These are phyloP conservation scores for Neonectria coccinea DNA, from an alignment of 2,329 filamentous ascomycete species.

Conservation along the genomic window DNA sequence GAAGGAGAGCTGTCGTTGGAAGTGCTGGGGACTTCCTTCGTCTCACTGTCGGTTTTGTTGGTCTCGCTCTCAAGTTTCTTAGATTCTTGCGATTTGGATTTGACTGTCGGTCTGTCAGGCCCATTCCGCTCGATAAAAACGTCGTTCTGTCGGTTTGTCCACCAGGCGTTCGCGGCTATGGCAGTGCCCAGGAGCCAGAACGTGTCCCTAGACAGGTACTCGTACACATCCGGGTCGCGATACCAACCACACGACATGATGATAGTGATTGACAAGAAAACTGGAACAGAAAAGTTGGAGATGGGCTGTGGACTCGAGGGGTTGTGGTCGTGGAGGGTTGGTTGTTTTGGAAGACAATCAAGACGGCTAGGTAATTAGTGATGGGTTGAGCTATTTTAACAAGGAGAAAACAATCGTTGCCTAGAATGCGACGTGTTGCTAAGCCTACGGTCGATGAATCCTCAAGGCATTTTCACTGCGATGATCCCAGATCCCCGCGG, in stretches of 20 bases:
- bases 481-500: neutral
- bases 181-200: conserved; percentile 31
- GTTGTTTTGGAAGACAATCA: neutral
- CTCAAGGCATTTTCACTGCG: neutral
- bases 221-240: conserved; percentile 1
- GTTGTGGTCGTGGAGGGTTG: neutral
- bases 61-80: too few species aligned
- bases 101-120: neutral
- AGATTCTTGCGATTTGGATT: neutral
- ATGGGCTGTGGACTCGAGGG: neutral
- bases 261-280: neutral
- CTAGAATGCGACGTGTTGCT: neutral
- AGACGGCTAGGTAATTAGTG: neutral
- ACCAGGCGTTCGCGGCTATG: conserved; percentile 27
- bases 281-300: too few species aligned
- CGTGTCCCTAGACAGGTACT: conserved; percentile 30
- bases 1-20: neutral
- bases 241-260: neutral
- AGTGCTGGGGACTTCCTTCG: neutral
- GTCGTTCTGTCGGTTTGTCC: conserved; percentile 23
- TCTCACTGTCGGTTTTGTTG: neutral
- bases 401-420: neutral
- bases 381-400: neutral
- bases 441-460: neutral
- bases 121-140: neutral